Conservation (phyloP, 202 grass and related monocot species). For the Thinopyrum obtusiflorum region DNA sequence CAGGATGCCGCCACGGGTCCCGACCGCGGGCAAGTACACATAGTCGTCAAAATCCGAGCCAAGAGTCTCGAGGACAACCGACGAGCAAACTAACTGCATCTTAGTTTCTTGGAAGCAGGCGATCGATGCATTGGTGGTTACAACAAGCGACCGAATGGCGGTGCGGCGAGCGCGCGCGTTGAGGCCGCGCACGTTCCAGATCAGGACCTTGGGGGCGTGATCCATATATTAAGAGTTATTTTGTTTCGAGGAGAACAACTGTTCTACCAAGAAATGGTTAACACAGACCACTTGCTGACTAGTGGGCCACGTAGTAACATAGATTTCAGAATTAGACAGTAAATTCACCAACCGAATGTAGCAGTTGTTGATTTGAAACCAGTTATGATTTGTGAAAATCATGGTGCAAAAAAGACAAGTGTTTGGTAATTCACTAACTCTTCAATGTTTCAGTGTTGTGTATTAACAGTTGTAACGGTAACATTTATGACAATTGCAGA, state of each 20-base stretch:
- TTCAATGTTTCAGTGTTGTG: not conserved
- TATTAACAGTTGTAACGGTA: not conserved
- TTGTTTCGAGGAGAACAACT: not conserved
- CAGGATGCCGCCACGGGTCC: no score
- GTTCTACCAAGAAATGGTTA: slow-evolving; percentile 5
- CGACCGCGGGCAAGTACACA: no score
- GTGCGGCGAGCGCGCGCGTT: no score
- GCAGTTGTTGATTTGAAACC: not conserved
- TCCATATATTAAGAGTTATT: not conserved
- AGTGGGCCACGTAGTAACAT: not conserved
- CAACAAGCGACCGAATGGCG: no score
- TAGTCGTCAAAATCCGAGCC: no score
- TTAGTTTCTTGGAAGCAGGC: no score
- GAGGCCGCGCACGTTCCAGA: no score
- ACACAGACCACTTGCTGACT: not conserved
- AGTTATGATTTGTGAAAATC: slow-evolving; percentile 14
- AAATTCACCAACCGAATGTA: not conserved
- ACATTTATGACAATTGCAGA: not conserved
- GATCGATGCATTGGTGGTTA: no score
- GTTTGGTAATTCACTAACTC: not conserved
- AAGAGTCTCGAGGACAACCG: no score
- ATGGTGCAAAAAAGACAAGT: slow-evolving; percentile 9
- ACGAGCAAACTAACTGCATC: no score
- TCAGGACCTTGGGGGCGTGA: no score
- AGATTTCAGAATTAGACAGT: not conserved